Conservation (phyloP, 257 asterid species). For the Rubia yunnanensis region DNA sequence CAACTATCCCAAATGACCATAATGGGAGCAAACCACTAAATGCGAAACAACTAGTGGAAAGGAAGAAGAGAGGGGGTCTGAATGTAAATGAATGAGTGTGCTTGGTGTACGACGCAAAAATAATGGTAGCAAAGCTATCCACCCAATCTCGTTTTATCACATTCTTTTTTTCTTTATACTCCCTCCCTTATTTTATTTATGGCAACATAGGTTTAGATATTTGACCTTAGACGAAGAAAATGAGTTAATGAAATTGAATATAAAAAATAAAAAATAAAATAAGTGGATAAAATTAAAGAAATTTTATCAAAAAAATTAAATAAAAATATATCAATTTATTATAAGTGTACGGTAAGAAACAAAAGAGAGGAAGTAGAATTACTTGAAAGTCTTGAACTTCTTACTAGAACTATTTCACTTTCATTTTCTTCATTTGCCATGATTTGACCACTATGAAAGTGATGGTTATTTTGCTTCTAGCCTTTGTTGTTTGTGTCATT, state of each 20-base stretch:
- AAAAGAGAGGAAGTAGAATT: not conserved
- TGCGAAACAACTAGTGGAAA: not conserved
- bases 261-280: too few species aligned
- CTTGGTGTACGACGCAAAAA: not conserved
- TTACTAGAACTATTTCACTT: not conserved
- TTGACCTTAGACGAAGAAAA: too few species aligned
- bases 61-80: not conserved
- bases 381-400: not conserved
- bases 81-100: not conserved
- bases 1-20: not conserved
- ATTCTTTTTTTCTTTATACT: not conserved
- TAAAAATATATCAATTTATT: too few species aligned
- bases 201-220: too few species aligned
- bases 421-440: not conserved
- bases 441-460: constrained; percentile 1
- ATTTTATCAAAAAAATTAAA: too few species aligned
- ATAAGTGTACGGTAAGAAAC: too few species aligned
- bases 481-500: not conserved
- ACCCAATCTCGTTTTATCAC: not conserved
- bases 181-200: not conserved
- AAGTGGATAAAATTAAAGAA: too few species aligned
- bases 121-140: constrained; percentile 6
- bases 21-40: not conserved
- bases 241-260: too few species aligned
- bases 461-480: not conserved